Percentiles rank a stretch among this genome's conserved stretches.
These are phyloP conservation scores for Solanum hybrid DNA, from an alignment of 305 asterid species.

Conservation along the genomic window DNA sequence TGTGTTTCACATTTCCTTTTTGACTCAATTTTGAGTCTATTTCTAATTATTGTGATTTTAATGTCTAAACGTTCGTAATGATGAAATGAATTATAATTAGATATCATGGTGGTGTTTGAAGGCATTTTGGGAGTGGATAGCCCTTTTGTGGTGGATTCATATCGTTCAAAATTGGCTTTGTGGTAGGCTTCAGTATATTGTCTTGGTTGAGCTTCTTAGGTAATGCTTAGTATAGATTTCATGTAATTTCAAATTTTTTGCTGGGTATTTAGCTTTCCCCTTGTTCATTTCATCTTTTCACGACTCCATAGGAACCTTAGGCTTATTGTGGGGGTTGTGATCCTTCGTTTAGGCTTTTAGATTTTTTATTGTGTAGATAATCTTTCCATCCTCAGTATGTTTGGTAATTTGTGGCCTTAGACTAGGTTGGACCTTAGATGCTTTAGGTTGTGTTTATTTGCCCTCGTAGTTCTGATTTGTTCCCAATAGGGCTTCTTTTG, in stretches of 20 bases:
- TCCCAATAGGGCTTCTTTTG: background rate
- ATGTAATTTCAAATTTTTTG: too few species aligned
- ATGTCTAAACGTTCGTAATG: background rate
- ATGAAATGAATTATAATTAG: background rate
- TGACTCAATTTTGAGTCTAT: background rate
- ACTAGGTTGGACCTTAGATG: background rate
- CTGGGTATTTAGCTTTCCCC: background rate
- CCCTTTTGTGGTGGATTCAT: background rate
- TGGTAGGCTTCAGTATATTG: background rate
- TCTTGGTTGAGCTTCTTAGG: background rate
- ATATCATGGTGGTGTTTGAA: background rate
- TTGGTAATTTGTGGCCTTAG: background rate
- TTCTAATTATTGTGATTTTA: too few species aligned
- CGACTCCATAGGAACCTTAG: background rate
- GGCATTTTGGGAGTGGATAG: background rate
- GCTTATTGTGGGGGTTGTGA: background rate
- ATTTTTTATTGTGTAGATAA: background rate
- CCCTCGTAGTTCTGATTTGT: background rate
- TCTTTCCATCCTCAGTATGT: background rate
- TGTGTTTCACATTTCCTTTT: background rate
- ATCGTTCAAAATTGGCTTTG: background rate
- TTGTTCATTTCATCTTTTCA: background rate
- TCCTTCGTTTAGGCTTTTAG: background rate
- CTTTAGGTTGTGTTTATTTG: background rate
- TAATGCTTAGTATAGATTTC: too few species aligned